Evolutionary conservation across 179 eudicot genomes (phyloP).

Genomic region (Carnegiea gigantea): DNA sequence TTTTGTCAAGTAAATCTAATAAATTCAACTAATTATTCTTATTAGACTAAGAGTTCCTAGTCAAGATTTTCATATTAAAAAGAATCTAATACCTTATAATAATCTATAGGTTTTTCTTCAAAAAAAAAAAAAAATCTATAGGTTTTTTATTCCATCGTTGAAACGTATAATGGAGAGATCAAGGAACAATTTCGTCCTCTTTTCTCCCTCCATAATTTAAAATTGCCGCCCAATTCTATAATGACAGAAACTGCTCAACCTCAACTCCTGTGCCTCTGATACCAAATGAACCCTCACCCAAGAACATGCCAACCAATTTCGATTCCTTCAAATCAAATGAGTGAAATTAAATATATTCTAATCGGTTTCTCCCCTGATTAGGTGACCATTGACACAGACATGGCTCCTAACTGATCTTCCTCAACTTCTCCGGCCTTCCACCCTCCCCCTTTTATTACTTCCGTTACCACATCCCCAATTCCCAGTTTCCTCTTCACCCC

Average conservation of each 20-base stretch:
- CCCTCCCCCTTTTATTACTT: background rate
- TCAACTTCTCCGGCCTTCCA: slow-evolving; percentile 8
- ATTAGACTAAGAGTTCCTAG: too few relatives aligned
- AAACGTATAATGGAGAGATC: too few relatives aligned
- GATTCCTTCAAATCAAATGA: slow-evolving; percentile 6
- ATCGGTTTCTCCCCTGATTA: background rate
- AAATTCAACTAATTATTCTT: too few relatives aligned
- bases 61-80: too few relatives aligned
- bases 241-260: slow-evolving; percentile 15
- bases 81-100: too few relatives aligned
- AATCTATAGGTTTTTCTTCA: too few relatives aligned
- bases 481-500: background rate
- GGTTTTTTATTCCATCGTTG: too few relatives aligned
- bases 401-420: background rate
- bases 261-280: background rate
- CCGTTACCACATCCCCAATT: background rate
- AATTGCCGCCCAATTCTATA: background rate
- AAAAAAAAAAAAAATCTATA: too few relatives aligned
- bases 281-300: background rate
- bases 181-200: too few relatives aligned
- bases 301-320: slow-evolving; percentile 6
- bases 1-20: too few relatives aligned
- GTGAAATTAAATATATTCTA: background rate
- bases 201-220: background rate
- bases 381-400: background rate